Conservation (phyloP, 2,329 filamentous ascomycete species). For the Ophiostoma angusticollis region DNA sequence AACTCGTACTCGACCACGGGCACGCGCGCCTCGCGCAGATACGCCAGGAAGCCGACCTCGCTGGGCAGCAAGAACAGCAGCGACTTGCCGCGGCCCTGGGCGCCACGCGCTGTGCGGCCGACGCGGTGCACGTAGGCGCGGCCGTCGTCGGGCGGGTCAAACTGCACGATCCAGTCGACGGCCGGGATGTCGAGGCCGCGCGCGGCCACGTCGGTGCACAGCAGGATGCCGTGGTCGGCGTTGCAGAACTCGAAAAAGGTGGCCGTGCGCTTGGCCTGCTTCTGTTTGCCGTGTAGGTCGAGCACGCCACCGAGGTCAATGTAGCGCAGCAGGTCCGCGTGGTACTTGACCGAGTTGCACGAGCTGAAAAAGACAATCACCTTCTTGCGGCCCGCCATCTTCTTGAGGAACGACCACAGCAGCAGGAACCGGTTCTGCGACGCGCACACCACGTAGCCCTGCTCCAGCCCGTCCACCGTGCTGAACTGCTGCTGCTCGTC, state of each 20-base stretch:
- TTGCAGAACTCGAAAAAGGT: slow-evolving; percentile 91
- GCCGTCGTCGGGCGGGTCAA: slow-evolving; percentile 85
- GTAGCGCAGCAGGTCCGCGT: slow-evolving; percentile 90
- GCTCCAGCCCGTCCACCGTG: slow-evolving; percentile 86
- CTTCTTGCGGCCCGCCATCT: slow-evolving; percentile 91
- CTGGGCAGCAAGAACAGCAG: slow-evolving; percentile 87
- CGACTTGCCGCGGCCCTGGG: slow-evolving; percentile 71
- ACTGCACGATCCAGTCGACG: slow-evolving; percentile 94
- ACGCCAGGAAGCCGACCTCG: slow-evolving; percentile 83
- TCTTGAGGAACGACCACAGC: slow-evolving; percentile 87
- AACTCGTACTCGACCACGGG: slow-evolving; percentile 96
- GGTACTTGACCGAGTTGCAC: slow-evolving; percentile 91
- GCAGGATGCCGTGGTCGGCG: slow-evolving; percentile 69
- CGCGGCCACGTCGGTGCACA: slow-evolving; percentile 94
- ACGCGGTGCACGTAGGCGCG: slow-evolving; percentile 92
- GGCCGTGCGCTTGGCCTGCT: slow-evolving; percentile 89
- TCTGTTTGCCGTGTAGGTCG: slow-evolving; percentile 86
- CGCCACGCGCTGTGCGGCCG: slow-evolving; percentile 80
- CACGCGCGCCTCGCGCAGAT: slow-evolving; percentile 82
- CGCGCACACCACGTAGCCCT: slow-evolving; percentile 90
- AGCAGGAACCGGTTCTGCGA: slow-evolving; percentile 88
- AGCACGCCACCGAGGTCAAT: slow-evolving; percentile 69
- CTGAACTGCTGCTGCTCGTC: slow-evolving; percentile 66
- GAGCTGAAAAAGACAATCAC: slow-evolving; percentile 93
- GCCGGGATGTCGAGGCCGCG: slow-evolving; percentile 87